Percentiles rank a stretch among this genome's conserved stretches.
phyloP scores from a whole-genome alignment of 371 early-diverging fungal genomes.

The Dichotomocladium elegans region DNA sequence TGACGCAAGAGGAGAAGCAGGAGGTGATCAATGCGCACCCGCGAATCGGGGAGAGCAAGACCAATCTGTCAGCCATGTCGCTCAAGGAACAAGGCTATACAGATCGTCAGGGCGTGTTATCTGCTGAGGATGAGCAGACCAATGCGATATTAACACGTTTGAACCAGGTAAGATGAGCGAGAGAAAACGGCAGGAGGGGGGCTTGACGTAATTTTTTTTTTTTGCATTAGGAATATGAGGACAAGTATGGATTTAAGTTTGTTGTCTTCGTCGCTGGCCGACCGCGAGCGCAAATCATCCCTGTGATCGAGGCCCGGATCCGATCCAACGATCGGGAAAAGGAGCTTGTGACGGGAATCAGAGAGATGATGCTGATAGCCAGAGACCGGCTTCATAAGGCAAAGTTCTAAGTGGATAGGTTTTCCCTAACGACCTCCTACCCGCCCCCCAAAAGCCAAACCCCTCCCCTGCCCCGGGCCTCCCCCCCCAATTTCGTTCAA shows the following conservation, averaged over 20 bases:
- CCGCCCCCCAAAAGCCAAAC: too few species aligned
- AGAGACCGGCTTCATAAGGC: conserved; percentile 69
- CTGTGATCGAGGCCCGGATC: conserved; percentile 67
- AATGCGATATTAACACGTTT: conserved; percentile 45
- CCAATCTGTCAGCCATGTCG: conserved; percentile 68
- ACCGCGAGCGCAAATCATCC: conserved; percentile 65
- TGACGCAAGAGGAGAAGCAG: conserved; percentile 59
- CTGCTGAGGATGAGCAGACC: conserved; percentile 32
- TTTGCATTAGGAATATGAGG: conserved; percentile 63
- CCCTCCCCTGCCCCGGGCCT: too few species aligned
- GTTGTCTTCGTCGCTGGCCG: conserved; percentile 88
- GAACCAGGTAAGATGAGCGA: conserved; percentile 49
- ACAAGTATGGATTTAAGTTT: conserved; percentile 83
- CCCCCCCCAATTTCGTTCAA: too few species aligned
- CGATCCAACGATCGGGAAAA: conserved; percentile 38
- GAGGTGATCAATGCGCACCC: conserved; percentile 86
- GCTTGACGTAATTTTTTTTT: background rate
- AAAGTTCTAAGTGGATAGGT: background rate
- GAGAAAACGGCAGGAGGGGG: background rate
- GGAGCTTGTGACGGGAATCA: conserved; percentile 63
- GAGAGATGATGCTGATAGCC: conserved; percentile 77
- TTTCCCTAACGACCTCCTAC: too few species aligned
- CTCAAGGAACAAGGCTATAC: conserved; percentile 73
- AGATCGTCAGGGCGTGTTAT: conserved; percentile 11
- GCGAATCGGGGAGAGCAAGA: conserved; percentile 78